Conservation (phyloP, 495 filamentous ascomycete species). For the Recurvomyces mirabilis region DNA sequence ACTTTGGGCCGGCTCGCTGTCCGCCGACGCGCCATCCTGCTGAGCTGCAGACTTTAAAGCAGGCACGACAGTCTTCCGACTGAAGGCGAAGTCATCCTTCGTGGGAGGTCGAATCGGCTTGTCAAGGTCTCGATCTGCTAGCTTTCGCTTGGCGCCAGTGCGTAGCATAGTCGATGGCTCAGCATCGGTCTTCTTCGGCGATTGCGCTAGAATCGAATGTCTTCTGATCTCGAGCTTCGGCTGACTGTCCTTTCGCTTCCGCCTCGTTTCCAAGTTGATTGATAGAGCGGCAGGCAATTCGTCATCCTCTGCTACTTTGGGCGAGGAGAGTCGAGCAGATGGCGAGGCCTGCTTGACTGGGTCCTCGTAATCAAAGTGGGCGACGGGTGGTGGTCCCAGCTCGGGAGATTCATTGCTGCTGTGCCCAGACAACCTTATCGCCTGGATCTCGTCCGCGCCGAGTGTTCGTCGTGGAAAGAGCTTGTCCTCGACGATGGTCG, state of each 20-base stretch:
- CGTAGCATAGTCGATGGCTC: constrained; percentile 25
- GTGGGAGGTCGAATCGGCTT: constrained; percentile 25
- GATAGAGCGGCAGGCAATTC: constrained; percentile 26
- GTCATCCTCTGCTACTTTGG: constrained; percentile 14
- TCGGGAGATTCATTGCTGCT: constrained; percentile 48
- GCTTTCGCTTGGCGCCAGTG: constrained; percentile 51
- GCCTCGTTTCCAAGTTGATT: constrained; percentile 41
- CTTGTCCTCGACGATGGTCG: constrained; percentile 77
- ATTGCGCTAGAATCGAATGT: constrained; percentile 17
- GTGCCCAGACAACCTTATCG: constrained; percentile 17
- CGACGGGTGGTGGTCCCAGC: constrained; percentile 53
- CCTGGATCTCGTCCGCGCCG: constrained; percentile 31
- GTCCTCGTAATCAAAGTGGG: constrained; percentile 51
- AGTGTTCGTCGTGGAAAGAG: constrained; percentile 60
- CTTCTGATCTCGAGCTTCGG: constrained; percentile 22
- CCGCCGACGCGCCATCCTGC: background rate
- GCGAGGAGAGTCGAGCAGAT: constrained; percentile 14
- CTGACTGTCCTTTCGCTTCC: constrained; percentile 39
- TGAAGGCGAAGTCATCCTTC: constrained; percentile 42
- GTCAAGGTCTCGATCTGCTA: constrained; percentile 40
- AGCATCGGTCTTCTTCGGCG: constrained; percentile 18
- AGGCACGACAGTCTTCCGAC: constrained; percentile 16
- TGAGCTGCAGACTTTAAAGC: background rate
- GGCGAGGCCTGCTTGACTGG: constrained; percentile 43
- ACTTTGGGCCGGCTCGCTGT: background rate